Base-by-base conservation (phyloP, 768 basidiomycete genomes). In the Leccinellum albellum region DNA sequence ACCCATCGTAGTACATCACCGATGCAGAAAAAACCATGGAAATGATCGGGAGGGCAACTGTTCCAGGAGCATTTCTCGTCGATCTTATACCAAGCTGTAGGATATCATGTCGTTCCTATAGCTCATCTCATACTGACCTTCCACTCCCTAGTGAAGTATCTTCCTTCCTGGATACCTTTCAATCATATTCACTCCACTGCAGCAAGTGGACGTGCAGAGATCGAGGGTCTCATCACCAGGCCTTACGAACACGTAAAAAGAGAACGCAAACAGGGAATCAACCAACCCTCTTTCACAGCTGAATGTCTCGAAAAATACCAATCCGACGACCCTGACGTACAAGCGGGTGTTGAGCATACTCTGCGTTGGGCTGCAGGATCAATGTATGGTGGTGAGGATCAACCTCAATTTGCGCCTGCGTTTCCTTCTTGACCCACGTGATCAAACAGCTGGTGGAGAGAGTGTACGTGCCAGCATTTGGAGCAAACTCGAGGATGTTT, bases 41-140 rank as follows among this genome's bases (percentile, higher is more conserved):
- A 7, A 57, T 70, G 40, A 50, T 73, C 24, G 60, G 55, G n/a
- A 55, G 57, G 32, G 65, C 63, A 4, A 66, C 60, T 3, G 53
- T 65, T 3, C 72, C 70, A 2, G 73, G 73, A 28, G 65, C 72
- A 8, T 74, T 59, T 32, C 52, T 73, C 3, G 61, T 58, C 15
- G 73, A 74, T 53, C 33, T 72, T 20, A 28, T 73, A 20, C 72
- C 73, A 9, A 24, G 40, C 14, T 53, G 70, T 70, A 51, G 52
- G 66, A 50, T 15, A 45, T 37, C 32, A 9, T 56, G 28, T 20
- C 46, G 9, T 5, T 6, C 21, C 26, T 42, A 45, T 50, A 40
- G 2, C 7, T 4, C 14, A 23, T 13, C 24, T 15, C 9, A 50
- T 15, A 20, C 28, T 50, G 15, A 53, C 31, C n/a, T 37, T 23